Conservation (phyloP, 163 green algal genomes). For the Smithsoniella earleae region DNA sequence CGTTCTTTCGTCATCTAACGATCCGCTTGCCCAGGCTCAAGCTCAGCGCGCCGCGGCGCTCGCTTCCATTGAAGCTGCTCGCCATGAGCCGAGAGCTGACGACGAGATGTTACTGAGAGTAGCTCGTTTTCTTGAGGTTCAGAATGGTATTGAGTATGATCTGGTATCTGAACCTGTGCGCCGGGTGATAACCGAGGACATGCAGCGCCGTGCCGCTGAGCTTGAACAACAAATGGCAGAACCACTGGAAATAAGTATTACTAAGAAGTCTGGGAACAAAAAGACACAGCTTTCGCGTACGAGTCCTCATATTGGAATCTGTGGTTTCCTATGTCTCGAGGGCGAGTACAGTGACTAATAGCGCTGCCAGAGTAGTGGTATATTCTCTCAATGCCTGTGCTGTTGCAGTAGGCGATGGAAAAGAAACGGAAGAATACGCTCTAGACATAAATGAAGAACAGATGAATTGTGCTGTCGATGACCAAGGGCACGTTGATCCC, state of each 20-base stretch:
- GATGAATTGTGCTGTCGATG: too few species aligned
- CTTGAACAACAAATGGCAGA: background rate
- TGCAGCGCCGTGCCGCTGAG: background rate
- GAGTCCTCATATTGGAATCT: too few species aligned
- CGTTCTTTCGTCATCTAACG: background rate
- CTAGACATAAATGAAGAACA: too few species aligned
- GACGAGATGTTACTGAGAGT: conserved; percentile 13
- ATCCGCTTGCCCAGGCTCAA: conserved; percentile 13
- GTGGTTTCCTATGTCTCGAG: too few species aligned
- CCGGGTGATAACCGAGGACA: conserved; percentile 4
- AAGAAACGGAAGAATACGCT: too few species aligned
- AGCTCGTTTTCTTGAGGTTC: background rate
- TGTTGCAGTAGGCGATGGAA: too few species aligned
- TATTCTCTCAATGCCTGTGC: too few species aligned
- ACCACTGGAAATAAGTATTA: background rate
- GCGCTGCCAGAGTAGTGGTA: too few species aligned
- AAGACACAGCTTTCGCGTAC: too few species aligned
- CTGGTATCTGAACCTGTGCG: background rate
- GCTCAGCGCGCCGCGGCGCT: background rate
- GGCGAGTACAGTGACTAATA: too few species aligned
- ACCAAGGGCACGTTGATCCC: background rate
- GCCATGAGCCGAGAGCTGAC: background rate
- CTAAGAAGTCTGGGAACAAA: too few species aligned
- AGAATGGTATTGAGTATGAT: background rate
- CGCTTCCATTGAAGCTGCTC: too few species aligned